Conservation (phyloP, 225 moss, liverwort and hornwort species). For the Physcomitrellopsis africana region DNA sequence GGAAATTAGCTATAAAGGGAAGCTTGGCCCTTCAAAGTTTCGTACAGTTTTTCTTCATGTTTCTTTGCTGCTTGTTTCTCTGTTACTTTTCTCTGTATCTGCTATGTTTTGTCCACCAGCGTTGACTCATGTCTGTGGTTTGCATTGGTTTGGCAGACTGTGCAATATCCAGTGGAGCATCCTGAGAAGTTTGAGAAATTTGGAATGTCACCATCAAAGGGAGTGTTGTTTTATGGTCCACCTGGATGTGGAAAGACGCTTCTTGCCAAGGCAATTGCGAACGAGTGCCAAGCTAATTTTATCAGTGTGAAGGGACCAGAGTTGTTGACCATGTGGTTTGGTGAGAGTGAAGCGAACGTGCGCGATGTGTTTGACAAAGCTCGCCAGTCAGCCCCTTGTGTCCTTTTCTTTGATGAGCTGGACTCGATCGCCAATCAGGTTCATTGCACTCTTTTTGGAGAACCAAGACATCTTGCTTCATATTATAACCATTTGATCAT, state of each 20-base stretch:
- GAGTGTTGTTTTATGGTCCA: constrained; percentile 94
- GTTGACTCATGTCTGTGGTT: not conserved
- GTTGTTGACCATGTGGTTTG: constrained; percentile 98
- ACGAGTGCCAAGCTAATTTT: constrained; percentile 93
- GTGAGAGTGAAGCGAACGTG: constrained; percentile 96
- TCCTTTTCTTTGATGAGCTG: constrained; percentile 93
- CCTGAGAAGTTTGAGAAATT: constrained; percentile 99
- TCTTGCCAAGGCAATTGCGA: constrained; percentile 93
- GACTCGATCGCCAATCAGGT: constrained; percentile 98
- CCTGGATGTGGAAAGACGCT: constrained; percentile 96
- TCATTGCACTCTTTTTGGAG: rapidly evolving
- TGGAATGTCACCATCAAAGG: constrained; percentile 98
- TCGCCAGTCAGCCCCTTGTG: constrained; percentile 94
- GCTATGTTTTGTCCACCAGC: rapidly evolving
- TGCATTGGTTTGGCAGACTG: constrained; percentile 53
- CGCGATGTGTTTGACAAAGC: constrained; percentile 95
- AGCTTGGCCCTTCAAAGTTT: no score
- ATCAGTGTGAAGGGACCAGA: constrained; percentile 97
- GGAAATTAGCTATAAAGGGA: no score
- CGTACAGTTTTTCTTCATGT: no score
- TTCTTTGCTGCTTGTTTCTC: no score
- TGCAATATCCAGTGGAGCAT: constrained; percentile 99
- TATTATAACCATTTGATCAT: not conserved
- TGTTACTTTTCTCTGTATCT: no score
- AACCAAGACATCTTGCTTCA: not conserved